These are phyloP conservation scores for Eleusine indica DNA, from an alignment of 176 grass and related monocot species.

Conservation along the genomic window DNA sequence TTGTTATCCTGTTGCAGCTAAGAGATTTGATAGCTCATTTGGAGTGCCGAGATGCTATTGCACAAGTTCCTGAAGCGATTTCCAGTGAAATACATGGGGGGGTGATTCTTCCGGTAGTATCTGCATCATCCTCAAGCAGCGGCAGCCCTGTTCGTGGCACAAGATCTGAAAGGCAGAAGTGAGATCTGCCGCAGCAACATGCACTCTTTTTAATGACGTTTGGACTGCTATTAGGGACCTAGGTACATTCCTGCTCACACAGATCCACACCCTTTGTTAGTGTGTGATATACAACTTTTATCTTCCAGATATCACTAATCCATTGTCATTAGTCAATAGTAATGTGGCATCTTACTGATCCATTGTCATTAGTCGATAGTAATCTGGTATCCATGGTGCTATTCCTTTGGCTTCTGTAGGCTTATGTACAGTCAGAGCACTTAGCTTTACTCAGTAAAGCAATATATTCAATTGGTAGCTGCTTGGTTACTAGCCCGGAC, in stretches of 20 bases:
- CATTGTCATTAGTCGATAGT: background rate
- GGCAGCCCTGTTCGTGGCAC: conserved; percentile 7
- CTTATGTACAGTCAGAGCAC: background rate
- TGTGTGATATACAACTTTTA: background rate
- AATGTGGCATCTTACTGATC: background rate
- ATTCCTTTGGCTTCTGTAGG: conserved; percentile 4
- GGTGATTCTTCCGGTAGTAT: conserved; percentile 33
- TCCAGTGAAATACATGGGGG: conserved; percentile 47
- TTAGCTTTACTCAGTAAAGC: background rate
- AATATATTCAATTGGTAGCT: background rate
- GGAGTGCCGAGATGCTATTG: conserved; percentile 41
- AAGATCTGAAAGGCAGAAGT: conserved; percentile 32
- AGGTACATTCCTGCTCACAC: conserved; percentile 2
- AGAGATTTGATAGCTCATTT: conserved; percentile 67
- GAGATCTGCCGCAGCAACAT: background rate
- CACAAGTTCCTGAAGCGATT: conserved; percentile 36
- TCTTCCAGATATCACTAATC: background rate
- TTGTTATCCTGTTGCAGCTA: conserved; percentile 51
- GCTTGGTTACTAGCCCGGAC: background rate
- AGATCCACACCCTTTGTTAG: background rate
- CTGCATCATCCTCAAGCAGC: conserved; percentile 37
- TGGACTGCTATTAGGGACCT: background rate
- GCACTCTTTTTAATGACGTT: background rate
- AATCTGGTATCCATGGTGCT: background rate
- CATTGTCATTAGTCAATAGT: background rate